A percentile compares a stretch with the other conserved stretches of the same genome.
phyloP scores from a whole-genome alignment of 108 stramenopile species.

The Cyclotella kingstonii region DNA sequence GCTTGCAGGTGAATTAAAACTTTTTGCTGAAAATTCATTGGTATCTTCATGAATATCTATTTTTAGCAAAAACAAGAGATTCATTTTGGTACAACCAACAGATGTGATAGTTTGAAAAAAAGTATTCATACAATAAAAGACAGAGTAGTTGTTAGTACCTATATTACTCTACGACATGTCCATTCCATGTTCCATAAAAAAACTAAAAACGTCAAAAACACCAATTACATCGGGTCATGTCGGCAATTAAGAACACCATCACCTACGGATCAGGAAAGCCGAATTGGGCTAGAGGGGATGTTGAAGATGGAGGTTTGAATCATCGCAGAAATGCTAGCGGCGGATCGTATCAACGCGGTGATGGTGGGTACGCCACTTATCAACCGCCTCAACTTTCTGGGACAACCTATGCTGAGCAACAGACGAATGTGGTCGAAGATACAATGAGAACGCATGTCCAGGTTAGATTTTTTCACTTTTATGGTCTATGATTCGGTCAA shows the following conservation, averaged over 20 bases:
- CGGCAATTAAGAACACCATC: conserved; percentile 5
- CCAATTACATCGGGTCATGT: conserved; percentile 21
- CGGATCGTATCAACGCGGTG: conserved; percentile 35
- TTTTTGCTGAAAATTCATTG: no score
- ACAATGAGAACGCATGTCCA: conserved; percentile 78
- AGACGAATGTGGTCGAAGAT: conserved; percentile 69
- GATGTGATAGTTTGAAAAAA: no score
- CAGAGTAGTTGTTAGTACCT: no score
- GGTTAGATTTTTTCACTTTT: conserved; percentile 9
- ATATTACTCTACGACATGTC: conserved; percentile 22
- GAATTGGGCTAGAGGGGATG: conserved; percentile 33
- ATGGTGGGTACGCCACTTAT: conserved; percentile 8
- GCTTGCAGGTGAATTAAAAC: no score
- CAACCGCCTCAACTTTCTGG: conserved; percentile 51
- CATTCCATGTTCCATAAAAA: not conserved
- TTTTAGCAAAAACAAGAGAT: no score
- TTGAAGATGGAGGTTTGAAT: conserved; percentile 36
- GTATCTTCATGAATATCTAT: no score
- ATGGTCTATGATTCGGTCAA: not conserved
- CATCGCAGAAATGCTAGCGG: conserved; percentile 35
- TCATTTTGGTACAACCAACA: no score
- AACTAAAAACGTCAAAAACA: no score
- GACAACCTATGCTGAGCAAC: conserved; percentile 65
- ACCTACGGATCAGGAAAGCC: conserved; percentile 50
- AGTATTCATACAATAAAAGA: no score